These are phyloP conservation scores for Fallopia convolvulus DNA, from an alignment of 148 eudicot species.

Conservation along the genomic window DNA sequence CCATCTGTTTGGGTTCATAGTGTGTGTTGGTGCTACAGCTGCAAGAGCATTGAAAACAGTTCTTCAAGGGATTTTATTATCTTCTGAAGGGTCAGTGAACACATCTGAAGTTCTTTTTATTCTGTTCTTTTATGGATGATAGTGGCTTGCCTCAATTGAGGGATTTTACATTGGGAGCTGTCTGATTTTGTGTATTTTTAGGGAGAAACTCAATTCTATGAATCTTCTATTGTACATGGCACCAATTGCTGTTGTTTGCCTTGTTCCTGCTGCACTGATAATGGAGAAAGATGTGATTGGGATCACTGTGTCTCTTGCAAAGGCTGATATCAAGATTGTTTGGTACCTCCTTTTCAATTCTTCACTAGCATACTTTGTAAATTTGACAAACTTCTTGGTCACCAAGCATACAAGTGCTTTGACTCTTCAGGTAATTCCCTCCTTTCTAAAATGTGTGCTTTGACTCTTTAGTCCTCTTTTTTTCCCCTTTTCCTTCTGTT, in stretches of 20 bases:
- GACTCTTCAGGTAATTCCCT: constrained; percentile 12
- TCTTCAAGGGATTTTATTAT: constrained; percentile 12
- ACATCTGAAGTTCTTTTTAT: not conserved
- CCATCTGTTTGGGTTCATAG: constrained; percentile 10
- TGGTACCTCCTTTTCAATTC: constrained; percentile 10
- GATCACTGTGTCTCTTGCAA: constrained; percentile 1
- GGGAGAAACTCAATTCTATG: constrained; percentile 14
- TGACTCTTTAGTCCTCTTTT: not conserved
- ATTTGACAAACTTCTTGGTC: constrained; percentile 14
- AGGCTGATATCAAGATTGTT: not conserved
- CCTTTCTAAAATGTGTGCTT: not conserved
- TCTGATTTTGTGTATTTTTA: not conserved
- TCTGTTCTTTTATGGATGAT: not conserved
- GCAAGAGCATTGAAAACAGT: constrained; percentile 14
- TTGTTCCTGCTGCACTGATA: constrained; percentile 5
- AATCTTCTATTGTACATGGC: constrained; percentile 13
- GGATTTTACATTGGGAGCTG: not conserved
- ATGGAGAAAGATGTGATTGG: constrained; percentile 11
- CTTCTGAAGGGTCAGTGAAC: constrained; percentile 9
- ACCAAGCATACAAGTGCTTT: constrained; percentile 12
- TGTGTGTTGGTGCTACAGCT: constrained; percentile 10
- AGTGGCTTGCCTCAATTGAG: not conserved
- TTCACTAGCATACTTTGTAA: constrained; percentile 1
- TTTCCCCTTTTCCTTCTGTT: not conserved
- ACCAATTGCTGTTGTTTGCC: constrained; percentile 13